Base-by-base conservation (phyloP, 208 protist genomes). In the Naegleria gruberi region DNA sequence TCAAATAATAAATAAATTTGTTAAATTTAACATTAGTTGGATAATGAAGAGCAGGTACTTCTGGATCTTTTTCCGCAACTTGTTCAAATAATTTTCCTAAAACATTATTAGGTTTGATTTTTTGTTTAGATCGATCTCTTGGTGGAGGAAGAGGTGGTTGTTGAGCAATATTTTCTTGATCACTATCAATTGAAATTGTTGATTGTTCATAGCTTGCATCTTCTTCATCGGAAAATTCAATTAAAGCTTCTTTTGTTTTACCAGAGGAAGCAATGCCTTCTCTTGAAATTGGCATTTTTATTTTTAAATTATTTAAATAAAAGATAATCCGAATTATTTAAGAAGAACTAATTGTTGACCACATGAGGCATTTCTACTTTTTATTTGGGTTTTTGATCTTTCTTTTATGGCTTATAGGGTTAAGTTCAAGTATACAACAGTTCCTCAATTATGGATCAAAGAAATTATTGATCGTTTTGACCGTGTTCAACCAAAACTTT, bases 401-500 rank as follows among this genome's bases (percentile, higher is more conserved):
- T 37, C 12, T 26, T 77, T 77, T 77, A 77, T 77, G 65, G 65
- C 65, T 77, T 12, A 77, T 6, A n/a, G 65, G 30, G 26, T 77
- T 37, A 77, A 26, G 65, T 77, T 12, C 65, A 77, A 7, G 12
- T 12, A 51, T 51, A 4, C 12, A 51, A 4, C 46, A 17, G 7
- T 37, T 77, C 30, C 30, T 77, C 30, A 77, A n/a, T 1, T 65
- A 30, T 65, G 51, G 30, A 30, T 10, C 15, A 65, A 30, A 23
- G 15, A 23, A 77, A 77, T 88, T 65, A 88, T 42, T 88, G 34
- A 19, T 88, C 84, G n/a, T 40, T 73, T 89, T 77, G 47, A 46
- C 34, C 65, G 94, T 98, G 96, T 82, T 94, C 93, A 91, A 97
- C 94, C 81, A 99, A 96, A 90, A 99, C 98, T 40, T 96, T 93